Evolutionary conservation across 2,329 filamentous ascomycete genomes (phyloP), one percentile per base, ranked within the genome.

Genomic region (Didymellaceae sp.): DNA sequence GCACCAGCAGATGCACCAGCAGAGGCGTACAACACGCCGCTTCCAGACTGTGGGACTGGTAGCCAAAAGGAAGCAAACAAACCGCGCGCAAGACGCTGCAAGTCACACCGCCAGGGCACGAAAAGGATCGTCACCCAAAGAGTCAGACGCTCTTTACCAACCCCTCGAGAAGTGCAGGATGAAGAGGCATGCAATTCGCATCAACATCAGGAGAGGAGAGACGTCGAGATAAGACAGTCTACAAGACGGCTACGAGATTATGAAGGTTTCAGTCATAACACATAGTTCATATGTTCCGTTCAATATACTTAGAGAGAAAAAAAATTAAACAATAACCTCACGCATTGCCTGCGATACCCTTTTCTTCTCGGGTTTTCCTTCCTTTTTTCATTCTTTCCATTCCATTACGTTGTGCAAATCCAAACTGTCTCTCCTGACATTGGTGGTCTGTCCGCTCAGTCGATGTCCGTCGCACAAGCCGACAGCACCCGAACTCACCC

Each of bases 31-130:
- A 14, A 17, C 39, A 38, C 32, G 41, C 38, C 46, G 31, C 47
- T 42, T 37, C 20, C 7, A 10, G 5, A n/a, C 22, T 8, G n/a
- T 32, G 40, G 16, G 21, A 21, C 10, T 37, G 26, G 33, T 26
- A 33, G 46, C 20, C 25, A 45, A 17, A 10, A 45, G 21, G 13
- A 40, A 20, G 46, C 41, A 35, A 31, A 9, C 44, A 39, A 22
- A 28, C 49, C 48, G 48, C 10, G 50, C 56, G 39, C 54, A 39
- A 30, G 42, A 54, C 26, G 58, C 55, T 43, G 44, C 47, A 39
- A 46, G 43, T 34, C 52, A 57, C 51, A 54, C 47, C 50, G 45
- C 49, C 38, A 53, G 52, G 52, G 39, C 35, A 41, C 21, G 35
- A 35, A 37, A 26, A 49, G n/a, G 31, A 45, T 22, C 28, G 41